These are phyloP conservation scores for Lavandula angustifolia DNA, from an alignment of 257 asterid genomes.

Conservation along the genomic window DNA sequence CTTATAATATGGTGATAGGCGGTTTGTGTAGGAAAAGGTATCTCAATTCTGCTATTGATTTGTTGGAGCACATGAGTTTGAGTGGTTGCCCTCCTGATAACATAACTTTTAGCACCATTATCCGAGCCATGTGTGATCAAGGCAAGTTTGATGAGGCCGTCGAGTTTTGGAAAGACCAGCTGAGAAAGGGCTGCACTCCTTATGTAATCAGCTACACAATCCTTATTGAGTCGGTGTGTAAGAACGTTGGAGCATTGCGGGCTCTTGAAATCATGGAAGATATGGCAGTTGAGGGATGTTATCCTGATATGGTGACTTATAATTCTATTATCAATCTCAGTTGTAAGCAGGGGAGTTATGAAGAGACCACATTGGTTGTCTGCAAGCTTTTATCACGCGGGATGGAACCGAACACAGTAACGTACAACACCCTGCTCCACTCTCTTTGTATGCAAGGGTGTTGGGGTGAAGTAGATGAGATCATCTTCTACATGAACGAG, in stretches of 20 bases:
- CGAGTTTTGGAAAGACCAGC: conserved; percentile 74
- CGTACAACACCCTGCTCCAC: conserved; percentile 82
- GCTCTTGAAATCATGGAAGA: conserved; percentile 82
- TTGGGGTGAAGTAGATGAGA: conserved; percentile 68
- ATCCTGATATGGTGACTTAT: conserved; percentile 81
- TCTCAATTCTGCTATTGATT: conserved; percentile 54
- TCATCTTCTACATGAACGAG: conserved; percentile 60
- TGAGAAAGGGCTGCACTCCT: conserved; percentile 86
- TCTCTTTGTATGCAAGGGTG: conserved; percentile 57
- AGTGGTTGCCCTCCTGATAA: conserved; percentile 89
- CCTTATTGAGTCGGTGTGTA: conserved; percentile 65
- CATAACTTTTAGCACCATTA: conserved; percentile 67
- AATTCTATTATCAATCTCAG: conserved; percentile 67
- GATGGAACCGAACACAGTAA: conserved; percentile 65
- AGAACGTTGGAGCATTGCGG: conserved; percentile 53
- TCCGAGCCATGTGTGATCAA: conserved; percentile 63
- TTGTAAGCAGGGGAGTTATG: conserved; percentile 61
- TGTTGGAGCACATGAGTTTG: conserved; percentile 73
- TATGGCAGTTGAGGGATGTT: conserved; percentile 75
- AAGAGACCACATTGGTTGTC: conserved; percentile 52
- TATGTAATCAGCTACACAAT: conserved; percentile 66
- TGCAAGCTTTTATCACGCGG: conserved; percentile 60
- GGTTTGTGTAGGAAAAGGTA: conserved; percentile 68
- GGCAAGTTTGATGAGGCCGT: conserved; percentile 67
- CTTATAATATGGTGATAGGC: conserved; percentile 83